Percentiles rank a stretch among this genome's conserved stretches.
These are phyloP conservation scores for Fraxinus latifolia DNA, from an alignment of 305 asterid species.

Conservation along the genomic window DNA sequence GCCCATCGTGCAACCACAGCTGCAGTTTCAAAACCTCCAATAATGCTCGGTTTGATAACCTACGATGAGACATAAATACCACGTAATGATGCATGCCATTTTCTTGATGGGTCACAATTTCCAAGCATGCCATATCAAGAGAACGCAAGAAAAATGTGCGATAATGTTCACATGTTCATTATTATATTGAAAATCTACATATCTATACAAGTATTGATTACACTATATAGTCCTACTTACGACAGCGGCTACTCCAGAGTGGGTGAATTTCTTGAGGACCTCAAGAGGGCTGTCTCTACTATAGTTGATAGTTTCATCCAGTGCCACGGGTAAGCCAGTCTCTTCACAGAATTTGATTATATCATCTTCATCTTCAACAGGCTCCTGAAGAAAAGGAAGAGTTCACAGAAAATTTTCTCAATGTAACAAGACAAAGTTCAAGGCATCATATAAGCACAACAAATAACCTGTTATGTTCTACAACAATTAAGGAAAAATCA, in stretches of 20 bases:
- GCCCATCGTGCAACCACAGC: constrained; percentile 88
- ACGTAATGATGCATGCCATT: not conserved
- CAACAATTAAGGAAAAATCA: constrained; percentile 5
- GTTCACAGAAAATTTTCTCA: not conserved
- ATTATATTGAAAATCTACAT: not conserved
- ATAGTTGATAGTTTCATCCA: constrained; percentile 80
- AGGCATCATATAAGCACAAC: not conserved
- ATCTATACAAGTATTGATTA: not conserved
- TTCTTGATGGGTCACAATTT: not conserved
- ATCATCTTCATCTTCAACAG: constrained; percentile 70
- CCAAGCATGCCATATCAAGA: not conserved
- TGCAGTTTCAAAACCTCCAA: constrained; percentile 93
- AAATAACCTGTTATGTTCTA: not conserved
- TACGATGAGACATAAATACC: constrained; percentile 21
- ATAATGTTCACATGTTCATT: not conserved
- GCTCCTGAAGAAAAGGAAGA: constrained; percentile 59
- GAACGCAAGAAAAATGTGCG: not conserved
- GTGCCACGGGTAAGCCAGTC: constrained; percentile 88
- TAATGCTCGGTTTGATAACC: constrained; percentile 92
- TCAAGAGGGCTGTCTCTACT: constrained; percentile 47
- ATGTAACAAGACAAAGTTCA: not conserved
- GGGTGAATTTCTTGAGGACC: constrained; percentile 62
- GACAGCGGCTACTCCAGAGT: constrained; percentile 67
- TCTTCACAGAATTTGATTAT: constrained; percentile 76
- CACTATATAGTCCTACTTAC: constrained; percentile 39